A percentile compares a stretch with the other conserved stretches of the same genome.
Conservation (phyloP, 2,329 filamentous ascomycete genomes). For the Coniella vitis region DNA sequence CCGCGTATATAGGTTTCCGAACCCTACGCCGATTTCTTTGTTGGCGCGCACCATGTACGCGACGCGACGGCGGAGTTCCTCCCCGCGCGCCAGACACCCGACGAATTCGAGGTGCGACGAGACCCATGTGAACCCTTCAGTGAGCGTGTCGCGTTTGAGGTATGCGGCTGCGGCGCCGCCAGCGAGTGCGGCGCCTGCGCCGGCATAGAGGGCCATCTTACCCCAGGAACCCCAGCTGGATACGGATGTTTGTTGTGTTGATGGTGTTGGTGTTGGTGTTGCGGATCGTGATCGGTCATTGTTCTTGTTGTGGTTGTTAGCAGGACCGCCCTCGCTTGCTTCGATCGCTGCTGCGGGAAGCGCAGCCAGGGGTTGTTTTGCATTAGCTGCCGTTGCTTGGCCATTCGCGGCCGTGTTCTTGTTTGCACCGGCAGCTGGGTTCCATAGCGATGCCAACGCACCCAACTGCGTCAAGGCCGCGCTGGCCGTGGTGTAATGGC, state of each 20-base stretch:
- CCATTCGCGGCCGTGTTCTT: constrained; percentile 21
- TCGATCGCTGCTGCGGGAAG: constrained; percentile 30
- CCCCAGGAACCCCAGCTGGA: constrained; percentile 71
- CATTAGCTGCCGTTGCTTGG: constrained; percentile 14
- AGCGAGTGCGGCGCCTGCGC: constrained; percentile 73
- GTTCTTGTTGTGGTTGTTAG: constrained; percentile 19
- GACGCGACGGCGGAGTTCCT: constrained; percentile 72
- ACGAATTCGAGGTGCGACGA: constrained; percentile 91
- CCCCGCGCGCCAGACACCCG: constrained; percentile 75
- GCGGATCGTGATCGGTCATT: too few species aligned
- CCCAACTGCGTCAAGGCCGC: constrained; percentile 61
- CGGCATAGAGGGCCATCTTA: constrained; percentile 77
- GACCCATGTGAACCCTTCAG: constrained; percentile 72
- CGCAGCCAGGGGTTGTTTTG: constrained; percentile 31
- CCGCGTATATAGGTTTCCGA: constrained; percentile 80
- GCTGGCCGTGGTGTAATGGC: constrained; percentile 69
- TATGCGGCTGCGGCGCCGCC: constrained; percentile 83
- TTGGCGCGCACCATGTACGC: constrained; percentile 59
- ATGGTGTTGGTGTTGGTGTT: constrained; percentile 14
- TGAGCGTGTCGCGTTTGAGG: constrained; percentile 73
- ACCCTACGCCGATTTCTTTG: constrained; percentile 62
- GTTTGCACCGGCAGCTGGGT: constrained; percentile 30
- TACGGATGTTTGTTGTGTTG: neutral
- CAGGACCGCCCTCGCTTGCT: constrained; percentile 27
- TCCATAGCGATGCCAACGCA: constrained; percentile 63